Conservation (phyloP, 2,329 filamentous ascomycete species). For the Leptographium wingfieldii region DNA sequence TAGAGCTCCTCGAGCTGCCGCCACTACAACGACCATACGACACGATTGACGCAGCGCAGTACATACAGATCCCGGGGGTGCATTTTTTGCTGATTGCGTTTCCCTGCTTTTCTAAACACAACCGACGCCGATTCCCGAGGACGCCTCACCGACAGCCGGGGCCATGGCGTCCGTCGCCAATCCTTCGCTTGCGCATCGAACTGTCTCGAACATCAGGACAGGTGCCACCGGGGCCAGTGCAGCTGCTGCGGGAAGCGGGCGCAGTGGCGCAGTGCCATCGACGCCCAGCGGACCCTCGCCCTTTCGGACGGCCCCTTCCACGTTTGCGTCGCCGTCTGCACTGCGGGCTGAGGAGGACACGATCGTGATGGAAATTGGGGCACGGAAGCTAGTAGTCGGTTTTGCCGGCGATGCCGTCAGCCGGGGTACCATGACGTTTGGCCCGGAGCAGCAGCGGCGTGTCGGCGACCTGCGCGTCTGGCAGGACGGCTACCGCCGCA, state of each 20-base stretch:
- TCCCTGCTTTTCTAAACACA: background rate
- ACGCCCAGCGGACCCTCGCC: conserved; percentile 34
- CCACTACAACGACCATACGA: background rate
- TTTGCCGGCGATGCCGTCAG: conserved; percentile 75
- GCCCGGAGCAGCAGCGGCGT: conserved; percentile 62
- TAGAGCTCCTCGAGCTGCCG: background rate
- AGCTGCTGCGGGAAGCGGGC: conserved; percentile 14
- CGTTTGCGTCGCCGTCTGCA: conserved; percentile 46
- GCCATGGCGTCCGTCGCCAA: conserved; percentile 32
- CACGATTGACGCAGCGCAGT: background rate
- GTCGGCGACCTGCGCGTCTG: conserved; percentile 72
- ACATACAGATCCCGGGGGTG: background rate
- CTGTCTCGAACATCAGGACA: conserved; percentile 42
- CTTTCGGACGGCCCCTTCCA: conserved; percentile 37
- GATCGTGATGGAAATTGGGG: conserved; percentile 70
- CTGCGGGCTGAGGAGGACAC: conserved; percentile 70
- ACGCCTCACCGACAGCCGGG: background rate
- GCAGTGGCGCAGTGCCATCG: conserved; percentile 8
- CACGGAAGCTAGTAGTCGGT: conserved; percentile 65
- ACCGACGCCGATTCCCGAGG: background rate
- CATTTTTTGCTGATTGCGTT: background rate
- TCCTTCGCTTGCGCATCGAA: conserved; percentile 40
- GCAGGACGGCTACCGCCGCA: conserved; percentile 38
- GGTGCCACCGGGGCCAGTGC: background rate
- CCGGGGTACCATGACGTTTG: conserved; percentile 58